These are phyloP conservation scores for Arthroderma sp. DNA, from an alignment of 2,329 filamentous ascomycete species.

Conservation along the genomic window DNA sequence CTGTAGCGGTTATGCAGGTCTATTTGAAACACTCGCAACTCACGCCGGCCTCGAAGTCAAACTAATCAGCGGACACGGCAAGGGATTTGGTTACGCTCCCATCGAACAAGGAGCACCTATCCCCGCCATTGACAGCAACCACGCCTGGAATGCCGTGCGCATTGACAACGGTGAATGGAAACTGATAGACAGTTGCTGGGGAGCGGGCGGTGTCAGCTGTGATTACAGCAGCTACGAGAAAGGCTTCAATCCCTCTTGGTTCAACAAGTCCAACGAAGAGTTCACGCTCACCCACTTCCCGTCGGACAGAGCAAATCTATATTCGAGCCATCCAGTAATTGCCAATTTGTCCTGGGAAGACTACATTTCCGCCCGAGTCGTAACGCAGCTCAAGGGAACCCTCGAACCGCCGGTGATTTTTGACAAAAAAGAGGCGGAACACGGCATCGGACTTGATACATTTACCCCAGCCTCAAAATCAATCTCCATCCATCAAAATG, in stretches of 20 bases:
- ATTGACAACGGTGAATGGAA: slow-evolving; percentile 87
- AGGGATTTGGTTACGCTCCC: slow-evolving; percentile 62
- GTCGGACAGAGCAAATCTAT: slow-evolving; percentile 48
- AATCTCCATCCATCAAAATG: slow-evolving; percentile 46
- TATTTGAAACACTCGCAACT: slow-evolving; percentile 65
- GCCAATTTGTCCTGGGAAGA: slow-evolving; percentile 59
- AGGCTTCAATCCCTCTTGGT: slow-evolving; percentile 50
- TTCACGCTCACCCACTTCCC: slow-evolving; percentile 79
- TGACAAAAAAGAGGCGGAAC: slow-evolving; percentile 31
- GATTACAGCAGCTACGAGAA: slow-evolving; percentile 48
- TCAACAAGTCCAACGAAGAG: slow-evolving; percentile 57
- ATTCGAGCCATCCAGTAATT: slow-evolving; percentile 54
- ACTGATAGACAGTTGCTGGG: slow-evolving; percentile 85
- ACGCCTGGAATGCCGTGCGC: slow-evolving; percentile 87
- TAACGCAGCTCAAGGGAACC: slow-evolving; percentile 28
- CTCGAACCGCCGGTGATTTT: slow-evolving; percentile 35
- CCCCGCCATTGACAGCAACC: slow-evolving; percentile 52
- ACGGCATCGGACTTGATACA: slow-evolving; percentile 42
- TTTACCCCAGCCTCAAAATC: slow-evolving; percentile 49
- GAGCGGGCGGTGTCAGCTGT: slow-evolving; percentile 56
- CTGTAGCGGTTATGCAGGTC: slow-evolving; percentile 77
- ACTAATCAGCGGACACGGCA: slow-evolving; percentile 66
- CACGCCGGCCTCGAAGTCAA: slow-evolving; percentile 68
- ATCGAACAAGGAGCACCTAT: slow-evolving; percentile 50
- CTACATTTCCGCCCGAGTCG: slow-evolving; percentile 54